Conservation (phyloP, 2,329 filamentous ascomycete species). For the Akanthomyces lecanii region DNA sequence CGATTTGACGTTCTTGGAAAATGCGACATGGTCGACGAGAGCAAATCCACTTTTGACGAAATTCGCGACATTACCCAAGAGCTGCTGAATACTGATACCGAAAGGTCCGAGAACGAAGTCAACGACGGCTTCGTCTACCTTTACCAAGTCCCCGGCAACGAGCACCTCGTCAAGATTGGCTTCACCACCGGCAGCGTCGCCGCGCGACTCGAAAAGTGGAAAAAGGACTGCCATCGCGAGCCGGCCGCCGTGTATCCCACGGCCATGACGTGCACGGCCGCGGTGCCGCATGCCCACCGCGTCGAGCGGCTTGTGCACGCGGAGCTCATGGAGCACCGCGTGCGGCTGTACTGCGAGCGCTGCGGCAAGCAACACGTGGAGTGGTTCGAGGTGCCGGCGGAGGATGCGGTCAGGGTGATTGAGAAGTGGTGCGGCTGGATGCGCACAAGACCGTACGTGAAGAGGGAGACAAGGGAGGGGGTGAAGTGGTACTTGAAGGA, state of each 20-base stretch:
- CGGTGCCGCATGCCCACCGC: conserved; percentile 11
- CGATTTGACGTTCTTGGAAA: background rate
- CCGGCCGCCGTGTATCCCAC: background rate
- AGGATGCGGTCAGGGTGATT: background rate
- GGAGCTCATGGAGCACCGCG: conserved; percentile 10
- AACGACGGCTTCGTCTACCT: conserved; percentile 24
- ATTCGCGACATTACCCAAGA: background rate
- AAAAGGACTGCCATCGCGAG: conserved; percentile 3
- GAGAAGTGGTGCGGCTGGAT: conserved; percentile 14
- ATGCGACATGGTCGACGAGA: background rate
- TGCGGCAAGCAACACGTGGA: conserved; percentile 14
- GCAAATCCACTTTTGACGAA: background rate
- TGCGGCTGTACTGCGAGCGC: conserved; percentile 7
- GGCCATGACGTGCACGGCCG: background rate
- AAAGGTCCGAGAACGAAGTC: conserved; percentile 31
- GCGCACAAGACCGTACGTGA: background rate
- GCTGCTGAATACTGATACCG: conserved; percentile 21
- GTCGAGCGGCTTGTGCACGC: conserved; percentile 13
- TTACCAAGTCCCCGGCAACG: conserved; percentile 13
- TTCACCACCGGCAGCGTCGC: background rate
- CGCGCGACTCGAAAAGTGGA: conserved; percentile 1
- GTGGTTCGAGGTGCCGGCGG: conserved; percentile 7
- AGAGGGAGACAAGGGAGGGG: background rate
- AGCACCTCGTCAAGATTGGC: conserved; percentile 12
- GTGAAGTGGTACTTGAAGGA: conserved; percentile 1